These are phyloP conservation scores for Rhizopus microsporus DNA, from an alignment of 371 early-diverging fungal genomes.

Conservation along the genomic window DNA sequence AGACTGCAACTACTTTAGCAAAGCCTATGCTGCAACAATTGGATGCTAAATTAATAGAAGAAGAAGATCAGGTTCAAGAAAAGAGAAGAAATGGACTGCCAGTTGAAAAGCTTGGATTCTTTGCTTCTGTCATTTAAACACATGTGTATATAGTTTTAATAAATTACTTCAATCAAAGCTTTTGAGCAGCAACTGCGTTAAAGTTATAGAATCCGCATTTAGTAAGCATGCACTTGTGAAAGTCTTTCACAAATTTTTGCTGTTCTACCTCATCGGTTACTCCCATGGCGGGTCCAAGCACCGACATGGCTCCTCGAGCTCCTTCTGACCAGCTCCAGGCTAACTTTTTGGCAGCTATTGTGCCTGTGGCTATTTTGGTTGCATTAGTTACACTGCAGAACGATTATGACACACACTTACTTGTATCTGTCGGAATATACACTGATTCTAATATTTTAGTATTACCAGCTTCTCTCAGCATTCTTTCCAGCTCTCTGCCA, in stretches of 20 bases:
- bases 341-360: neutral
- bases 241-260: neutral
- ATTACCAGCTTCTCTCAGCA: neutral
- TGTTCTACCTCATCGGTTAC: neutral
- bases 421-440: no score
- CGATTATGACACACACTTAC: neutral
- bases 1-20: conserved; percentile 66
- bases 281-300: neutral
- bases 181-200: neutral
- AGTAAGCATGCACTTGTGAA: neutral
- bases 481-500: neutral
- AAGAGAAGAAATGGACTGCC: conserved; percentile 49
- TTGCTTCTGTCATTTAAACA: conserved; percentile 53
- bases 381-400: neutral
- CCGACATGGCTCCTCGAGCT: neutral
- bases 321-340: neutral
- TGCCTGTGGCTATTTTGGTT: neutral
- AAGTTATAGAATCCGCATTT: neutral
- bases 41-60: conserved; percentile 53
- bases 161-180: no score
- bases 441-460: neutral
- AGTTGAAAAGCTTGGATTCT: conserved; percentile 64
- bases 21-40: conserved; percentile 56
- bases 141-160: conserved; percentile 5
- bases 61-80: conserved; percentile 45